These are phyloP conservation scores for Mitragyna speciosa DNA, from an alignment of 257 asterid species.

Conservation along the genomic window DNA sequence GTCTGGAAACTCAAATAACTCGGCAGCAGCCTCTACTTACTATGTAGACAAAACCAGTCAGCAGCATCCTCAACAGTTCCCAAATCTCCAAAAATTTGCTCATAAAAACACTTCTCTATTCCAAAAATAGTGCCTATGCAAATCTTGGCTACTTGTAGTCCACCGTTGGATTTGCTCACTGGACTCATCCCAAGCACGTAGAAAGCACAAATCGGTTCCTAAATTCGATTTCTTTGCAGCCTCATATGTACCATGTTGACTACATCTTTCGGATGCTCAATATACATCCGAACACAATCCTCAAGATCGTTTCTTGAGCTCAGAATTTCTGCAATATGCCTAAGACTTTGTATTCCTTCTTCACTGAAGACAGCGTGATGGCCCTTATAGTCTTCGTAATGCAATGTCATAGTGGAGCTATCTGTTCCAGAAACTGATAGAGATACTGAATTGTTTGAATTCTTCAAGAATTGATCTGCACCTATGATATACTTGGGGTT, in stretches of 20 bases:
- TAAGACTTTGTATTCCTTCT: slow-evolving; percentile 31
- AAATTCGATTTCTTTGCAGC: slow-evolving; percentile 56
- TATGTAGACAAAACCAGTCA: slow-evolving; percentile 57
- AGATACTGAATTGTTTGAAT: no score
- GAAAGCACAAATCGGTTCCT: slow-evolving; percentile 57
- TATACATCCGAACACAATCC: slow-evolving; percentile 77
- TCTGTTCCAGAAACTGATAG: neutral
- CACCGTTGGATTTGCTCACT: slow-evolving; percentile 71
- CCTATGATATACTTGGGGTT: neutral
- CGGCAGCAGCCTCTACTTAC: slow-evolving; percentile 63
- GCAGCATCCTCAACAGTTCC: slow-evolving; percentile 39
- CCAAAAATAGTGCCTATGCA: slow-evolving; percentile 61
- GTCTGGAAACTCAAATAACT: slow-evolving; percentile 67
- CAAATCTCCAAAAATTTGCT: slow-evolving; percentile 61
- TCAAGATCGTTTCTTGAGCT: slow-evolving; percentile 48
- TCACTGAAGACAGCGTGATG: neutral
- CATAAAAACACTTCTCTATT: slow-evolving; percentile 60
- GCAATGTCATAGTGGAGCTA: neutral
- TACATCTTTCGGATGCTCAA: slow-evolving; percentile 52
- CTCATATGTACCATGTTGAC: slow-evolving; percentile 49
- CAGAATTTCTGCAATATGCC: slow-evolving; percentile 68
- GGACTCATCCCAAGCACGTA: slow-evolving; percentile 51
- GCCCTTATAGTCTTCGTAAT: neutral
- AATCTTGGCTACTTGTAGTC: slow-evolving; percentile 64
- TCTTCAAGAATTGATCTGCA: neutral